Percentiles rank a stretch among this genome's conserved stretches.
Conservation (phyloP, 331 rosid species). For the Telfairia occidentalis region DNA sequence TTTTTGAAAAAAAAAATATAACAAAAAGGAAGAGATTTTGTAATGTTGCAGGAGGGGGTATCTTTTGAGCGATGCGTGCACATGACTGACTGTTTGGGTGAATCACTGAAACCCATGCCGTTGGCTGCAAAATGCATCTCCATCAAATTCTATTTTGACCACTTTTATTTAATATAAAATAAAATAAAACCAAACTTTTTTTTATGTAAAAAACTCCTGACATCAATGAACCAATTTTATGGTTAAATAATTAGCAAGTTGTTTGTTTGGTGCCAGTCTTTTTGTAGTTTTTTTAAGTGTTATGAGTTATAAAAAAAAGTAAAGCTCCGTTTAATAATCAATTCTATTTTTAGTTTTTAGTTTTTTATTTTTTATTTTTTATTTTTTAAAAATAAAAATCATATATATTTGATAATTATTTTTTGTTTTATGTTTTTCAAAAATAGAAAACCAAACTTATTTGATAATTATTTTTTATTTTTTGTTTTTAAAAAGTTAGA, state of each 20-base stretch:
- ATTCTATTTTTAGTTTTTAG: no score
- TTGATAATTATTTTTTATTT: no score
- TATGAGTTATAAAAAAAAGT: no score
- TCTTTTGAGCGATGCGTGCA: slow-evolving; percentile 4
- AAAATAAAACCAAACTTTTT: neutral
- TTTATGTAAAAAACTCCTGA: neutral
- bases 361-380: no score
- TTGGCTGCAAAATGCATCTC: neutral
- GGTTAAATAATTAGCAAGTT: neutral
- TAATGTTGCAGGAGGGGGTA: neutral
- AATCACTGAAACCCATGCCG: slow-evolving; percentile 6
- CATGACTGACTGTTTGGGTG: neutral
- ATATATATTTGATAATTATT: no score
- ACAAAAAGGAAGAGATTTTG: neutral
- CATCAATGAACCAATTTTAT: neutral
- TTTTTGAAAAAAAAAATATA: neutral
- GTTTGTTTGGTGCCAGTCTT: neutral
- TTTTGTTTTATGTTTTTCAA: no score
- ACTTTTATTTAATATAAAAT: neutral
- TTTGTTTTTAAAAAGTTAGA: no score
- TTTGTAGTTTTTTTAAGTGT: neutral
- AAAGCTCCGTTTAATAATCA: no score
- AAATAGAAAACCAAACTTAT: no score
- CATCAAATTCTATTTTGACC: neutral
- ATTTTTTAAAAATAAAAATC: no score